Base-by-base conservation (phyloP, 2,329 filamentous ascomycete genomes). In the Septoria petroselini region DNA sequence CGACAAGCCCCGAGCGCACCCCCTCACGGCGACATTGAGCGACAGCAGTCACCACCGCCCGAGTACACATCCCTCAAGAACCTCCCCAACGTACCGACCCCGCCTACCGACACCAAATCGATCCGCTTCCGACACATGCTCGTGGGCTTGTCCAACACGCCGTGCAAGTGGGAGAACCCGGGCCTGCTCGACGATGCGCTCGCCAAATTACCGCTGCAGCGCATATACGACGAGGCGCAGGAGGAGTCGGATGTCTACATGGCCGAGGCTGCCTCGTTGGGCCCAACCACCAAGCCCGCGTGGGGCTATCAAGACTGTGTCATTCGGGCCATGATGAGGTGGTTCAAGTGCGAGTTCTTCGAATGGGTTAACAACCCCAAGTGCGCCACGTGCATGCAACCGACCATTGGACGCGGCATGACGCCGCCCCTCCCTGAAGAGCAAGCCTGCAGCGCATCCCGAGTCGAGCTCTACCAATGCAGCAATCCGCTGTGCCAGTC, bases 221-320 rank as follows among this genome's bases (percentile, higher is more conserved):
- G 88, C 60, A 88, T 98, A 61, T 97, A 97, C 70, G 80, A 85
- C 58, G 90, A 96, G 67, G 93, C 93, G 44, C 90, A 97, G 68
- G 91, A 97, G 68, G 91, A 97, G 71, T 83, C 81, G 58, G 89
- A 96, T 67, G 84, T 96, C 23, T 76, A 95, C 61, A 83, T 86
- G 65, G 93, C 89, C 27, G 84, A 95, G 69, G 91, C 91, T 25
- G 86, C 86, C 66, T 95, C 89, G 59, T 83, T 95, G 73, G 88
- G 87, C 15, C 82, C 86, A 49, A 87, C 84, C 48, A 61, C 61
- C 35, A 86, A 86, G 68, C 82, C 91, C 1, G 86, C 90, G 74
- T 97, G 91, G 91, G 91, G 91, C 50, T 96, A 97, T 67, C 91
- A 97, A 70, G 93, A 98, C 72, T 98, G 91, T 69, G 89, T 96